Evolutionary conservation across 2,329 filamentous ascomycete genomes (phyloP).

Genomic region (Ophiostoma populinum): DNA sequence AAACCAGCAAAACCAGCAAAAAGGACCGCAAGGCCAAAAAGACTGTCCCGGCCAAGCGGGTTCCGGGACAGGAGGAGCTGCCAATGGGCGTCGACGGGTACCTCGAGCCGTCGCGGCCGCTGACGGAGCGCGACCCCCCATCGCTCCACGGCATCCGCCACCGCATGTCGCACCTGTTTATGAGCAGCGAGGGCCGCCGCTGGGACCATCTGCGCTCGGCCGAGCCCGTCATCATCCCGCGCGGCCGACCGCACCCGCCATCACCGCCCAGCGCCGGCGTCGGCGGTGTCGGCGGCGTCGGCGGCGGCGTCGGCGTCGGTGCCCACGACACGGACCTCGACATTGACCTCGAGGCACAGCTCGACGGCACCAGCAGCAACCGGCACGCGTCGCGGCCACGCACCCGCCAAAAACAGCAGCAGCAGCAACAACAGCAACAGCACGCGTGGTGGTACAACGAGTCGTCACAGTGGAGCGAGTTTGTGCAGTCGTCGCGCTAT

Average conservation of each 20-base stretch:
- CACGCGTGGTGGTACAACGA: conserved; percentile 13
- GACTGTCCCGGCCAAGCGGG: no score
- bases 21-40: neutral
- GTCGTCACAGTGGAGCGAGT: conserved; percentile 32
- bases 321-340: no score
- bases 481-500: conserved; percentile 35
- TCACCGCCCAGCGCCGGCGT: no score
- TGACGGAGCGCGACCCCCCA: no score
- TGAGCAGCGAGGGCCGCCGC: conserved; percentile 26
- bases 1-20: neutral
- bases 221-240: conserved; percentile 40
- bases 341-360: no score
- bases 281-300: no score
- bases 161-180: conserved; percentile 27
- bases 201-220: conserved; percentile 43
- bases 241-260: neutral
- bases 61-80: no score
- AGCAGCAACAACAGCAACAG: neutral
- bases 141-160: neutral
- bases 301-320: no score
- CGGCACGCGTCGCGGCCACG: no score
- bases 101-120: no score
- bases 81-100: no score
- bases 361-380: neutral
- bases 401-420: no score